These are phyloP conservation scores for Phymatotrichopsis omnivora DNA, from an alignment of 2,329 filamentous ascomycete genomes.

Conservation along the genomic window DNA sequence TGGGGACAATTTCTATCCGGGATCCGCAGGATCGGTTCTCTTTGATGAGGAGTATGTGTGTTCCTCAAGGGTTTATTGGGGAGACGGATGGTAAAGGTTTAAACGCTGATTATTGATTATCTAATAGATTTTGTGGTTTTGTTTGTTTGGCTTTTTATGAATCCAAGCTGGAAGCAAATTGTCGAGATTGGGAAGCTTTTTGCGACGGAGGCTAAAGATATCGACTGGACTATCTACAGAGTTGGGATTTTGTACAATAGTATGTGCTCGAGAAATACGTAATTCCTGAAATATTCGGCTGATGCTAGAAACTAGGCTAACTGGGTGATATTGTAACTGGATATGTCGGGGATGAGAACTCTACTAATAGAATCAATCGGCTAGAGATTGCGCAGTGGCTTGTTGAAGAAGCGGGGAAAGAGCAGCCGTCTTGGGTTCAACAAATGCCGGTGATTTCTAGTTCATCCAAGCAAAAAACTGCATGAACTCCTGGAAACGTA, in stretches of 20 bases:
- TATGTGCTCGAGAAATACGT: no score
- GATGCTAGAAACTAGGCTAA: no score
- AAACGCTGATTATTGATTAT: no score
- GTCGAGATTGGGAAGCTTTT: conserved; percentile 15
- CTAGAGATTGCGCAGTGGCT: conserved; percentile 17
- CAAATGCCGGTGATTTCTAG: no score
- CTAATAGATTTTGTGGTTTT: conserved; percentile 26
- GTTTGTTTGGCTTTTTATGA: conserved; percentile 12
- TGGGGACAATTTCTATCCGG: conserved; percentile 24
- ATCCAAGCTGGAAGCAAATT: conserved; percentile 16
- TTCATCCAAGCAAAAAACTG: no score
- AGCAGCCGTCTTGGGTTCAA: conserved; percentile 9
- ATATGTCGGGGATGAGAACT: conserved; percentile 19
- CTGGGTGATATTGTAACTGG: conserved; percentile 11
- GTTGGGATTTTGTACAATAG: conserved; percentile 16
- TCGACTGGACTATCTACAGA: conserved; percentile 22
- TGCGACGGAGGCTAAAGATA: conserved; percentile 9
- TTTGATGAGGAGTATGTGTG: conserved; percentile 17
- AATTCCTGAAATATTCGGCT: no score
- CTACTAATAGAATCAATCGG: conserved; percentile 5
- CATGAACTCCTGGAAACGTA: no score
- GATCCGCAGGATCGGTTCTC: conserved; percentile 25
- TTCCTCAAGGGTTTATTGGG: not conserved
- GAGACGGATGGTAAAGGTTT: not conserved
- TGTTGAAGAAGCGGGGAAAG: conserved; percentile 12